A percentile compares a stretch with the other conserved stretches of the same genome.
These are phyloP conservation scores for Cladophialophora carrionii DNA, from an alignment of 2,329 filamentous ascomycete genomes.

Conservation along the genomic window DNA sequence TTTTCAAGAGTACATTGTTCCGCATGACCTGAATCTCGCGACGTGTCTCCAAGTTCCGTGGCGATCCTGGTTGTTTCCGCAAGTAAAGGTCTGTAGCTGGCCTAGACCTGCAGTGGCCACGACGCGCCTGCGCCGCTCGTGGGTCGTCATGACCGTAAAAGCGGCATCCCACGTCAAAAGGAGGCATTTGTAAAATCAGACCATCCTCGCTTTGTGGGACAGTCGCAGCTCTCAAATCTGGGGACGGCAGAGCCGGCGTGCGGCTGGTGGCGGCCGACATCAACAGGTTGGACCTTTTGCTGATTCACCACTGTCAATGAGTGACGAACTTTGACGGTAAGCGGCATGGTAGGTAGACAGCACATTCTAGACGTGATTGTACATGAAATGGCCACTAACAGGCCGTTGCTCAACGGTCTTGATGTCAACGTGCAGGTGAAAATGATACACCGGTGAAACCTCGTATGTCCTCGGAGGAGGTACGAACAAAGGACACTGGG, in stretches of 20 bases:
- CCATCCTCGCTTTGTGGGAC: not conserved
- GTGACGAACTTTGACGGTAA: not conserved
- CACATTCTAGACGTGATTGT: not conserved
- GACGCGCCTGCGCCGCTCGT: not conserved
- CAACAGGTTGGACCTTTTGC: no score
- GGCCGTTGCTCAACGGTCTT: not conserved
- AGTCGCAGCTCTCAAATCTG: conserved; percentile 1
- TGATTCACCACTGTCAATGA: not conserved
- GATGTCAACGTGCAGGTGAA: conserved; percentile 3
- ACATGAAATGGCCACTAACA: conserved; percentile 6
- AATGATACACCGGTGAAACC: conserved; percentile 25
- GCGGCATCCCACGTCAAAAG: conserved; percentile 3
- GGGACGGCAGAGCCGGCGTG: not conserved
- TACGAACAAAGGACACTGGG: not conserved
- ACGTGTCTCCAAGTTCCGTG: not conserved
- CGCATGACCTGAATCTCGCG: not conserved
- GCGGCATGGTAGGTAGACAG: not conserved
- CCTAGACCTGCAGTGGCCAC: not conserved
- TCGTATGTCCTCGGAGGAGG: conserved; percentile 6
- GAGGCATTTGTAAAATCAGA: conserved; percentile 12
- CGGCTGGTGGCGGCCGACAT: not conserved
- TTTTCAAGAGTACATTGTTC: not conserved
- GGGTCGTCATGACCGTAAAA: not conserved
- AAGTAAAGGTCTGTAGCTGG: conserved; percentile 3
- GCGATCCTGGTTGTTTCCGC: not conserved